phyloP scores from a whole-genome alignment of 2,329 filamentous ascomycete genomes.

The Cladorrhinum sp. region DNA sequence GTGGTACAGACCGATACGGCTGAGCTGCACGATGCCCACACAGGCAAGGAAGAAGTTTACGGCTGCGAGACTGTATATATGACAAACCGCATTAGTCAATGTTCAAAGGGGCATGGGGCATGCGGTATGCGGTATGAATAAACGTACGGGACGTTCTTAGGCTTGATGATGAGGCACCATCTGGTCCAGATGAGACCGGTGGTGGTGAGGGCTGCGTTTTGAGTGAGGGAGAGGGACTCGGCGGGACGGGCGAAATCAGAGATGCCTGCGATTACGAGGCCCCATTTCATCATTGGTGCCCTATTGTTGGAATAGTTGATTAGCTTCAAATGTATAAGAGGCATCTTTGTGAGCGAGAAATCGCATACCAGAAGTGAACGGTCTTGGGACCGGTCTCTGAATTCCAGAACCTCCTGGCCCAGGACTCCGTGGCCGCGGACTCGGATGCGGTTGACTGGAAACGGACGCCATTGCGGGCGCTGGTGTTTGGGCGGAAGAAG shows the following conservation, averaged over 20 bases:
- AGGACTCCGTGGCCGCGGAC: slow-evolving; percentile 45
- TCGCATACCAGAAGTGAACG: slow-evolving; percentile 88
- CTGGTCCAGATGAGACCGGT: slow-evolving; percentile 97
- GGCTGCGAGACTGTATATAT: slow-evolving; percentile 67
- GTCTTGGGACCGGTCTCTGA: slow-evolving; percentile 83
- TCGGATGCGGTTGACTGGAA: slow-evolving; percentile 64
- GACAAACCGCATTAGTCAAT: neutral
- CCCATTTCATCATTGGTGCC: slow-evolving; percentile 98
- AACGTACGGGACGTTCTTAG: slow-evolving; percentile 80
- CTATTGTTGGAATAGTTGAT: slow-evolving; percentile 49
- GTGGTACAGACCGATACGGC: slow-evolving; percentile 69
- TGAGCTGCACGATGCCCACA: slow-evolving; percentile 79
- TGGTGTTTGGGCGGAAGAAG: slow-evolving; percentile 44
- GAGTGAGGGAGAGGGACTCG: slow-evolving; percentile 87
- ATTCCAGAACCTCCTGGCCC: slow-evolving; percentile 79
- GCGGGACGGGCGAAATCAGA: slow-evolving; percentile 89
- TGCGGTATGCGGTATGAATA: neutral
- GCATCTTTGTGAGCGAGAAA: neutral
- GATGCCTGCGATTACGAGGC: slow-evolving; percentile 85
- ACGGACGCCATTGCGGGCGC: slow-evolving; percentile 47
- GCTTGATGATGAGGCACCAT: slow-evolving; percentile 97
- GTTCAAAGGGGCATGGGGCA: too few relatives aligned
- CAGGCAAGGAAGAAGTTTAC: slow-evolving; percentile 98
- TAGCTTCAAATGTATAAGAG: neutral
- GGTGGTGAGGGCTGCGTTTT: slow-evolving; percentile 84